Conservation (phyloP, 2,329 filamentous ascomycete genomes). For the Cercospora sp. region DNA sequence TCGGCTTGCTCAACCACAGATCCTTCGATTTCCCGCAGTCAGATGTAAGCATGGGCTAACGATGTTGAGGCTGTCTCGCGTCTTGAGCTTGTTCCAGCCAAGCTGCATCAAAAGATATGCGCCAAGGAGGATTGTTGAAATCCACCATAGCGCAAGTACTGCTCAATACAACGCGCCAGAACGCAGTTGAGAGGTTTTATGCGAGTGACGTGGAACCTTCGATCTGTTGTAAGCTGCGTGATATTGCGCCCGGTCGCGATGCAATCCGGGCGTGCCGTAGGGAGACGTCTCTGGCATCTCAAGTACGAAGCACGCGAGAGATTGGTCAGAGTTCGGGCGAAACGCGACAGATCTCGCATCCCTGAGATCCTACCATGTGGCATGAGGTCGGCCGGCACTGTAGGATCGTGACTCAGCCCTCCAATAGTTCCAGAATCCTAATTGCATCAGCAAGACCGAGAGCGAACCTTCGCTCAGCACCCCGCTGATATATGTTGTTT, state of each 20-base stretch:
- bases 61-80: not conserved
- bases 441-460: not conserved
- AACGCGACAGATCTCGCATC: not conserved
- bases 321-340: not conserved
- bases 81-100: not conserved
- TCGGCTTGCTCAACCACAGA: not conserved
- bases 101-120: not conserved
- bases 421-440: not conserved
- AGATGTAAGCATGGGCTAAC: not conserved
- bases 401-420: not conserved
- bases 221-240: not conserved
- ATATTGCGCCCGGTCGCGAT: not conserved
- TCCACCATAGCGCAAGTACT: not conserved
- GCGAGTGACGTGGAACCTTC: not conserved
- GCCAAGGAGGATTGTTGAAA: not conserved
- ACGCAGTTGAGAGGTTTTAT: not conserved
- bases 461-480: not conserved
- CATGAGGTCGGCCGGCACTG: not conserved
- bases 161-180: not conserved
- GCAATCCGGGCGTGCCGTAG: not conserved
- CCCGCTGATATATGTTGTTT: not conserved
- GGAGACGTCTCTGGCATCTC: not conserved
- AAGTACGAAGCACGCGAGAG: not conserved
- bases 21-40: slow-evolving; percentile 1
- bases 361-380: not conserved